Base-by-base conservation (phyloP, 1,284 basidiomycete genomes). In the Ceratobasidium papillatum region DNA sequence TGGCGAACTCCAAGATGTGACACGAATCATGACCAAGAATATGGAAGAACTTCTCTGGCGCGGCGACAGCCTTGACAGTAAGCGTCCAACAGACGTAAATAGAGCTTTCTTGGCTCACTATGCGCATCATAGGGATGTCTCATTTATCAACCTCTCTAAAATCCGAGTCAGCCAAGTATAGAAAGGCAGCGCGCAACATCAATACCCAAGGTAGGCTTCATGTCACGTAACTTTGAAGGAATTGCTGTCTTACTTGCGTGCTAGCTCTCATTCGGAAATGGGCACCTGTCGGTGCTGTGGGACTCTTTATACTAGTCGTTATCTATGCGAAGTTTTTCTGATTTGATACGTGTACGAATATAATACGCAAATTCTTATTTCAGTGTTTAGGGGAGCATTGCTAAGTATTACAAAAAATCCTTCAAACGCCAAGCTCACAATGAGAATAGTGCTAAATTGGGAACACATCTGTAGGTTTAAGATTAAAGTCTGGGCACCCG, bases 21-120 rank as follows among this genome's bases (percentile, higher is more conserved):
- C 97, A 63, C 87, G 94, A 78, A 99, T 99, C 84, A 99, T 99
- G 98, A 99, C 97, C n/a, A 99, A 99, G 86, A 99, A 99, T 82
- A 99, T 99, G 97, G 98, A 99, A 83, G 98, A 99, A 83, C 84
- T 99, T 74, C 84, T 99, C 47, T 99, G 96, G 97, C 87, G 97
- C 81, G 97, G 97, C 27, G 97, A 99, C 82, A 96, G 94, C 49
- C 86, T 99, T 76, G 97, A 99, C 82, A 89, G 96, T 96, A 80
- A 79, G 92, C 80, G 36, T 45, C 51, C 49, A 52, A 19, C 58
- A 43, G 54, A 12, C 56, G 56, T 61, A 30, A 72, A 56, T 66
- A 38, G 52, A 63, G 43, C 66, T 52, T 54, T 56, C 45, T n/a
- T 22, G 3, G 51, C 19, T 51, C 62, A 41, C 38, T n/a, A 22